phyloP scores from a whole-genome alignment of 768 basidiomycete genomes.

The Naematelia aurantialba region DNA sequence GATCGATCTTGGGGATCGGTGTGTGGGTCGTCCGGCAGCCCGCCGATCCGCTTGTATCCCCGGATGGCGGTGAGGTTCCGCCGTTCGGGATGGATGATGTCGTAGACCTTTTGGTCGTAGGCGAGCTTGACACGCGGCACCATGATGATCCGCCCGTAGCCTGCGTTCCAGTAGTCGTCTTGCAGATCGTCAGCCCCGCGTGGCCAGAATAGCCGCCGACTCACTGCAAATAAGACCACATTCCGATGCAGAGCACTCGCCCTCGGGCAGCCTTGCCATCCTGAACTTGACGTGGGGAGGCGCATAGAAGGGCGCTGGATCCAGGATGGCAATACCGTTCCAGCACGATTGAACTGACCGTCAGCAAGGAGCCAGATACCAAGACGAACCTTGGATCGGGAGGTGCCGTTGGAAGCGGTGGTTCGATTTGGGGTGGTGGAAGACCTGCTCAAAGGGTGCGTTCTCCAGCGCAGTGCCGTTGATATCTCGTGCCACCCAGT shows the following conservation, averaged over 20 bases:
- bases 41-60: conserved; percentile 90
- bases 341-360: conserved; percentile 88
- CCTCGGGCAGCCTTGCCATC: conserved; percentile 83
- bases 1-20: conserved; percentile 96
- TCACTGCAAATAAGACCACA: conserved; percentile 86
- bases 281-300: conserved; percentile 89
- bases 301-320: conserved; percentile 90
- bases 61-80: conserved; percentile 94
- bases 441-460: conserved; percentile 89
- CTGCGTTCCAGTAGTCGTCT: conserved; percentile 92
- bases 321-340: conserved; percentile 95
- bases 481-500: conserved; percentile 96
- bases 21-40: conserved; percentile 88
- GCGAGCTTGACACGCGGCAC: conserved; percentile 94
- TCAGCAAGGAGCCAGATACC: too few species aligned
- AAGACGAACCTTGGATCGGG: conserved; percentile 64
- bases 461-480: conserved; percentile 98
- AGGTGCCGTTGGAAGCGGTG: conserved; percentile 85
- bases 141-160: conserved; percentile 96
- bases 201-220: conserved; percentile 11
- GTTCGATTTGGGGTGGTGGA: conserved; percentile 74
- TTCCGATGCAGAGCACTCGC: conserved; percentile 91
- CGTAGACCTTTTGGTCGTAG: conserved; percentile 88
- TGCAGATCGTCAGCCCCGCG: neutral
- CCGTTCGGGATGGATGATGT: conserved; percentile 85